phyloP scores from a whole-genome alignment of 2,329 filamentous ascomycete species.

The Lachnum nothofagi region DNA sequence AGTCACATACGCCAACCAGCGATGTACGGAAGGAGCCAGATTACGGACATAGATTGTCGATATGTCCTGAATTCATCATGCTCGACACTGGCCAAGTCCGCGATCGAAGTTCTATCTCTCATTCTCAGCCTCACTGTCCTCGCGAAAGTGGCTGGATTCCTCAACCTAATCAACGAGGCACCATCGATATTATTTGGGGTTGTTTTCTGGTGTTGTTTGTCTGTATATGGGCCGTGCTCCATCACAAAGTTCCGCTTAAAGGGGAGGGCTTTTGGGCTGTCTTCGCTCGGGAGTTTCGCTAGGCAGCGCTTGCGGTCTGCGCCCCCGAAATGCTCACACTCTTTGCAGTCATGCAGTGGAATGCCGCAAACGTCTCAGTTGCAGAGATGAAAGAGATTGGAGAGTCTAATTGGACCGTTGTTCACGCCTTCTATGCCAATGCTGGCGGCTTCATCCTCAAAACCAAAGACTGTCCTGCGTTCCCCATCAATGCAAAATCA shows the following conservation, averaged over 20 bases:
- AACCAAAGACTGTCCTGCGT: slow-evolving; percentile 5
- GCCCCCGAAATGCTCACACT: slow-evolving; percentile 4
- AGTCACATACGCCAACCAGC: no score
- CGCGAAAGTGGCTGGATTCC: neutral
- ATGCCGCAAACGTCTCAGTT: slow-evolving; percentile 4
- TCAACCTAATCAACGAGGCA: slow-evolving; percentile 4
- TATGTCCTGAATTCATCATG: neutral
- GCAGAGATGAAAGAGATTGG: slow-evolving; percentile 3
- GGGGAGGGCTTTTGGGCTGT: neutral
- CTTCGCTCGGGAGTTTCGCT: slow-evolving; percentile 1
- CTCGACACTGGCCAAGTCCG: neutral
- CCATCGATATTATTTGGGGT: slow-evolving; percentile 9
- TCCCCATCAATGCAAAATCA: slow-evolving; percentile 13
- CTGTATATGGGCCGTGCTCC: slow-evolving; percentile 6
- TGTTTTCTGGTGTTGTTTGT: slow-evolving; percentile 8
- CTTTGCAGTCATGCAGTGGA: slow-evolving; percentile 8
- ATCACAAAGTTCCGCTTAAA: slow-evolving; percentile 5
- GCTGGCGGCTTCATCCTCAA: slow-evolving; percentile 4
- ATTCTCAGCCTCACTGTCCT: neutral
- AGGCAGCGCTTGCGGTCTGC: slow-evolving; percentile 1
- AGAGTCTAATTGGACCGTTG: slow-evolving; percentile 1
- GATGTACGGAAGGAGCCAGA: no score
- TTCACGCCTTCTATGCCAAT: slow-evolving; percentile 9
- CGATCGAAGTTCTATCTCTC: neutral
- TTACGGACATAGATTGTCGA: no score